A percentile compares a stretch with the other conserved stretches of the same genome.
These are phyloP conservation scores for Telopea speciosissima DNA, from an alignment of 177 flowering plant genomes.

Conservation along the genomic window DNA sequence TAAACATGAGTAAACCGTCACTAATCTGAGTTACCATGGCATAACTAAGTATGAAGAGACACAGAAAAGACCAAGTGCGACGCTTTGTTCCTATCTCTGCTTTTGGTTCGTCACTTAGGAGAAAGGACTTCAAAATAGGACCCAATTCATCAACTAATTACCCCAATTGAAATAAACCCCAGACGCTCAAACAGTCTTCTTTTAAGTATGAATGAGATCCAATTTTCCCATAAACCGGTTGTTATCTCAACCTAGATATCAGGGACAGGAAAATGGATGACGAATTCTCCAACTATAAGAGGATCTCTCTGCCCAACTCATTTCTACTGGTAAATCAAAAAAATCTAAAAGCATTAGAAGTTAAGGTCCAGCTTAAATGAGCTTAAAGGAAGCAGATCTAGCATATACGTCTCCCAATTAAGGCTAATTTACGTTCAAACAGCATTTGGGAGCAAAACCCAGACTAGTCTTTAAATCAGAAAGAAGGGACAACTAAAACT, in stretches of 20 bases:
- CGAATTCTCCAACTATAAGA: background rate
- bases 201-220: background rate
- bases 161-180: too few species aligned
- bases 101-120: background rate
- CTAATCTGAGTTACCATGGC: background rate
- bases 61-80: too few species aligned
- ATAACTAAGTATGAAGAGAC: background rate
- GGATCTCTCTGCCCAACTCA: too few species aligned
- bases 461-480: background rate
- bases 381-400: too few species aligned
- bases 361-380: background rate
- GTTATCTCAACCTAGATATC: background rate
- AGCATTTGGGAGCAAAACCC: background rate
- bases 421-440: background rate
- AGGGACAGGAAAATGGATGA: too few species aligned
- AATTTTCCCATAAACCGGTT: background rate
- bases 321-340: background rate
- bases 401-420: background rate
- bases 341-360: background rate
- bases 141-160: too few species aligned
- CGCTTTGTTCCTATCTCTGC: too few species aligned
- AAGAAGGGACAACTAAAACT: background rate
- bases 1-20: background rate
- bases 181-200: too few species aligned
- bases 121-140: background rate